Conservation (phyloP, 371 early-diverging fungal species). For the Thermomucor indicae-seudaticae region DNA sequence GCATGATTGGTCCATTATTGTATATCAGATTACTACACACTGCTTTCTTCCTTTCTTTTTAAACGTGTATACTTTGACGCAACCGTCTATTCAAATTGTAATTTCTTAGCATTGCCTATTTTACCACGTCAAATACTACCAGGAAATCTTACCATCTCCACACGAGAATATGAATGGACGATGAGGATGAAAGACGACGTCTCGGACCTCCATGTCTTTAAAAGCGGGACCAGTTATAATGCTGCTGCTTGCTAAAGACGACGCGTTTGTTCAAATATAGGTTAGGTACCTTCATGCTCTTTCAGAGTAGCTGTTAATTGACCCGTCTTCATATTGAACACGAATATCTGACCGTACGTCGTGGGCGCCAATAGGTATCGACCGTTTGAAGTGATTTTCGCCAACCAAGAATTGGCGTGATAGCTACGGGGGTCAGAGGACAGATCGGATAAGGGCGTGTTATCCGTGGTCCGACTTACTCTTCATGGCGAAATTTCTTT, state of each 20-base stretch:
- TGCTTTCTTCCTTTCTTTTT: not conserved
- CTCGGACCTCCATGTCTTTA: conserved; percentile 84
- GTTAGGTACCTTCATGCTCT: conserved; percentile 70
- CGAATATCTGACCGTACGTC: conserved; percentile 79
- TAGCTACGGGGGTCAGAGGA: too few species aligned
- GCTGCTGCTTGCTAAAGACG: conserved; percentile 63
- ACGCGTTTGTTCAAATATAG: too few species aligned
- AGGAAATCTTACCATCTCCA: conserved; percentile 68
- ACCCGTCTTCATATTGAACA: conserved; percentile 73
- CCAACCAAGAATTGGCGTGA: conserved; percentile 90
- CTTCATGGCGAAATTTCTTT: conserved; percentile 67
- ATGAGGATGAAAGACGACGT: conserved; percentile 85
- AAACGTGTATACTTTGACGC: conserved; percentile 31
- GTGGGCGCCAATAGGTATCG: conserved; percentile 88
- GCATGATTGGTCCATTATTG: not conserved
- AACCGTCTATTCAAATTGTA: conserved; percentile 20
- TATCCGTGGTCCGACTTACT: conserved; percentile 42
- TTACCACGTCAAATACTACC: too few species aligned
- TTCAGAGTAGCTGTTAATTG: conserved; percentile 70
- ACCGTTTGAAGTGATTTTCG: conserved; percentile 81
- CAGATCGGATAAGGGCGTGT: too few species aligned
- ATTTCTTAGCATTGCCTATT: too few species aligned
- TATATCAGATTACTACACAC: not conserved
- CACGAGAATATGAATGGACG: conserved; percentile 75
- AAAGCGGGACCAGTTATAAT: conserved; percentile 73